Evolutionary conservation across 192 early-diverging fungal genomes (phyloP), one percentile per base, ranked within the genome.

Genomic region (Rhizophagus clarus): DNA sequence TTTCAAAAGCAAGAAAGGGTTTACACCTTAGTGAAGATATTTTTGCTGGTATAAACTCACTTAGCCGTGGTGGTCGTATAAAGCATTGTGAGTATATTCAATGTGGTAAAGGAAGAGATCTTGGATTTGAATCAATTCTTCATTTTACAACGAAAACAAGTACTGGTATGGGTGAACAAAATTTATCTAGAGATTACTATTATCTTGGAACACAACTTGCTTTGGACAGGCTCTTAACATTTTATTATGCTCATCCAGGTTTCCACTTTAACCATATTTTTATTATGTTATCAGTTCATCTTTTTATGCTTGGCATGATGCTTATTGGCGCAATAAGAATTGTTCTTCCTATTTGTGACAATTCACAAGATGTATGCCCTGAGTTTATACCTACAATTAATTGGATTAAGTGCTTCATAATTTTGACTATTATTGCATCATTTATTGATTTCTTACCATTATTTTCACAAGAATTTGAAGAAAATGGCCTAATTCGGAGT

Each of bases 11-110:
- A 96, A 79, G 0, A 0, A 95, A 93, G 82, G 95, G 95, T 45
- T 85, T 96, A 72, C 95, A 96, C 74, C 87, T 96, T 72, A 96
- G 96, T 80, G 95, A 96, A 86, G 95, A 96, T 85, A 96, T 96
- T 83, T 96, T 93, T 73, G 95, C 95, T 11, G 95, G 95, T 81
- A 96, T 96, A 93, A 93, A 90, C 82, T 94, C 93, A 32, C 95
- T 95, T 77, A 91, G 86, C 61, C 90, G 95, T 29, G 95, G 95
- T 67, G 95, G 95, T 0, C 87, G 91, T 32, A 96, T 95, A 85
- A 95, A 94, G 83, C 95, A 96, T 85, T 90, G 93, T 4, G 95
- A 96, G 83, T 96, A 96, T 86, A 95, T 91, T 81, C 95, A 96
- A 85, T 95, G 94, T 82, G 95, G 95, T 49, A 96, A 96, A 87